Base-by-base conservation (phyloP, 2,329 filamentous ascomycete species). In the Colletotrichum tanaceti region DNA sequence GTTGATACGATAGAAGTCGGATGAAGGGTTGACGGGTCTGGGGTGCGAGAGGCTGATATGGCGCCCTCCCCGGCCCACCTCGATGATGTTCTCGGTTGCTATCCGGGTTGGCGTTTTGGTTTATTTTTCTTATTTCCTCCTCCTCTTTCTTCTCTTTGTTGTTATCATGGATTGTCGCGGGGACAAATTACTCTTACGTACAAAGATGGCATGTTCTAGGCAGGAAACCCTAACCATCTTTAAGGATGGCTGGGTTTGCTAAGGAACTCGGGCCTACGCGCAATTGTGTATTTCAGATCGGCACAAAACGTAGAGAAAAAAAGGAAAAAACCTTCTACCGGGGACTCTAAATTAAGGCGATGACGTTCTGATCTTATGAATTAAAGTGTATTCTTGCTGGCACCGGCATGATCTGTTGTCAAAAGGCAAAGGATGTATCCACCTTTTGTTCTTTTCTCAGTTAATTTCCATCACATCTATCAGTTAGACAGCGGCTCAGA, bases 401-500 rank as follows among this genome's bases (percentile, higher is more conserved):
- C n/a, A 39, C 43, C 16, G n/a, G 41, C 14, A 14, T 32, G 5
- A 22, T 18, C 32, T 41, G 38, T 49, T 2, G 2, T 22, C n/a
- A 1, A 35, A 35, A 20, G 32, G 9, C 5, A 38, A 39, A 38
- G 32, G 32, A 18, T 6, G 24, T 35, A 35, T n/a, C 28, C 18
- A 11, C n/a, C 6, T 20, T 20, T 35, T 2, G 5, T 16, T 20
- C 6, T 50, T 32, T 16, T 53, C 22, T 20, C 43, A 5, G 20
- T 10, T 35, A 35, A 9, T 24, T 18, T n/a, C 16, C 20, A 32
- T 20, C 54, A 43, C 2, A 35, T 32, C 22, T 24, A 49, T 28
- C 65, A 59, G 60, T 16, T 24, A 39, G 13, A 22, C 52, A 22
- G n/a, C 16, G 16, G 24, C 9, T 55, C 78, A 90, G 72, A 90